Base-by-base conservation (phyloP, 73 alveolate genomes). In the Symbiodinium pilosum region DNA sequence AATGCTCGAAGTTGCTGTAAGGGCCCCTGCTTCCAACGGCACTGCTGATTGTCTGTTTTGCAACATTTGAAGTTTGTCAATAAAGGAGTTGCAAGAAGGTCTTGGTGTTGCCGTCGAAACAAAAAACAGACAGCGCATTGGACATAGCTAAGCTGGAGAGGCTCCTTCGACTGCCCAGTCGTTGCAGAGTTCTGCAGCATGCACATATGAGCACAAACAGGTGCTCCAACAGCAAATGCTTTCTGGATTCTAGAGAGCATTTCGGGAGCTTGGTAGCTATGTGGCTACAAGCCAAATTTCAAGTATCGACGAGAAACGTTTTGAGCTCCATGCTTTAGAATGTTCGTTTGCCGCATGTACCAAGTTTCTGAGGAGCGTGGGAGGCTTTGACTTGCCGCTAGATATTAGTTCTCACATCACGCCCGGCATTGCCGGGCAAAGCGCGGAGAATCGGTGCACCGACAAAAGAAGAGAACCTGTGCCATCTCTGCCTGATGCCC, bases 171-270 rank as follows among this genome's bases (percentile, higher is more conserved):
- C 81, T 64, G 81, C 81, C 39, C 32, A 64, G 81, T 64, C 81
- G 32, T 64, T 47, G 39, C 81, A 38, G 81, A 64, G 81, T 28
- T 38, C 81, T 64, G 81, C 32, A n/a, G 81, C 81, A 64, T 64
- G 81, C 81, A 64, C 81, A 64, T 64, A 64, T 64, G 81, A 64
- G 81, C 81, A 64, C 81, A 64, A 64, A 64, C 81, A 64, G 81
- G 81, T 64, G 81, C 81, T 64, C 81, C 81, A n/a, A 64, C 81
- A 54, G 26, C 73, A 20, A 64, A 38, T 64, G 81, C 81, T 64
- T 38, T 64, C 81, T 64, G 30, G 40, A 20, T 20, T 28, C 38
- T 64, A 64, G 81, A 64, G 30, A 64, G 38, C 81, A 64, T 38
- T 64, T 64, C 3, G 81, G 81, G 30, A 64, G 81, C 81, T 64